phyloP scores from a whole-genome alignment of 805 yeast genomes.

The Tetrapisispora fleetii region DNA sequence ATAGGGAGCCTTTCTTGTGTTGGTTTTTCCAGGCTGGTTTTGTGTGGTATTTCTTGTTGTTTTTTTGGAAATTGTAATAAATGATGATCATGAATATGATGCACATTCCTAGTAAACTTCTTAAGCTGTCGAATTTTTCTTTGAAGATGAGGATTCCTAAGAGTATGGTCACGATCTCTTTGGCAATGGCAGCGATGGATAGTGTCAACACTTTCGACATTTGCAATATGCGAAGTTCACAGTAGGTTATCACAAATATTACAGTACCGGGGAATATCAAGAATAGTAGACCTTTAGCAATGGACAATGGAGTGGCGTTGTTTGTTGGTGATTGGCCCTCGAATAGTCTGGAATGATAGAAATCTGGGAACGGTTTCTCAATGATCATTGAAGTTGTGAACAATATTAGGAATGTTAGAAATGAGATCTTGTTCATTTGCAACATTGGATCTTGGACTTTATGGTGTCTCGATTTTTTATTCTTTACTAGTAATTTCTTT shows the following conservation, averaged over 20 bases:
- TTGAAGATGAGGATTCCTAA: slow-evolving; percentile 60
- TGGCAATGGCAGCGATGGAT: slow-evolving; percentile 85
- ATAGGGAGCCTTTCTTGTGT: neutral
- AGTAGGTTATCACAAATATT: slow-evolving; percentile 83
- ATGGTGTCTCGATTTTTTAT: slow-evolving; percentile 29
- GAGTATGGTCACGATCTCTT: slow-evolving; percentile 75
- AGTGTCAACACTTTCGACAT: slow-evolving; percentile 78
- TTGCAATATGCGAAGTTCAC: slow-evolving; percentile 75
- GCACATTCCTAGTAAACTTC: slow-evolving; percentile 64
- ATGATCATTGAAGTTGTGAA: slow-evolving; percentile 51
- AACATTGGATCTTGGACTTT: slow-evolving; percentile 59
- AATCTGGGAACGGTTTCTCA: slow-evolving; percentile 46
- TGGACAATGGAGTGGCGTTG: slow-evolving; percentile 24
- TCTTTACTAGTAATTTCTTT: slow-evolving; percentile 61
- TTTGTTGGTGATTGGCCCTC: slow-evolving; percentile 2
- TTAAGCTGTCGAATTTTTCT: slow-evolving; percentile 48
- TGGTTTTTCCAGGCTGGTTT: neutral
- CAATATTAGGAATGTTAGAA: slow-evolving; percentile 63
- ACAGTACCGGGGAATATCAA: slow-evolving; percentile 73
- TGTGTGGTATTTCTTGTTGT: neutral
- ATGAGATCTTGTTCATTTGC: slow-evolving; percentile 77
- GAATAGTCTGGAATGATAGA: slow-evolving; percentile 20
- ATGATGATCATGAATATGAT: slow-evolving; percentile 69
- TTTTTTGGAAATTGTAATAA: slow-evolving; percentile 55
- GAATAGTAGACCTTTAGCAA: slow-evolving; percentile 43